phyloP scores from a whole-genome alignment of 2,329 filamentous ascomycete genomes.

The Claviceps capensis region DNA sequence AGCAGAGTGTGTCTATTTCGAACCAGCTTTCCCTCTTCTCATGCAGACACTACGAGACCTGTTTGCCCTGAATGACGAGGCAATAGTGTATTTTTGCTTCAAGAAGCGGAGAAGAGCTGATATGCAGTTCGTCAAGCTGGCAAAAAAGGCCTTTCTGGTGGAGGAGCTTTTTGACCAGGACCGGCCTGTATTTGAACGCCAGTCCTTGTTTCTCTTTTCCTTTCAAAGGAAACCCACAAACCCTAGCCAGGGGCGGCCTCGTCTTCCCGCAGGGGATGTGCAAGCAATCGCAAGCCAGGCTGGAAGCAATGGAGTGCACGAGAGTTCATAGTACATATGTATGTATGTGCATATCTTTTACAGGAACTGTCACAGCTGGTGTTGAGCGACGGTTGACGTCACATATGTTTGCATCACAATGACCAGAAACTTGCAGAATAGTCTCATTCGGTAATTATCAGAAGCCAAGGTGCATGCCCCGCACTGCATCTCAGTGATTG shows the following conservation, averaged over 20 bases:
- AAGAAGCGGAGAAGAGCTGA: constrained; percentile 81
- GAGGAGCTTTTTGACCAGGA: constrained; percentile 50
- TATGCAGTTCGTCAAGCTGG: constrained; percentile 59
- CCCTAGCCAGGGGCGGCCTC: background rate
- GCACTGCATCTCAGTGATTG: too few relatives aligned
- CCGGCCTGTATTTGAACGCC: constrained; percentile 39
- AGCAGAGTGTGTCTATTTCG: constrained; percentile 94
- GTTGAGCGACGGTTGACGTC: background rate
- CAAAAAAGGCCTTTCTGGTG: constrained; percentile 51
- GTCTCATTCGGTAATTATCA: too few relatives aligned
- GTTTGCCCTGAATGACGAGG: constrained; percentile 54
- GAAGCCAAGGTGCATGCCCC: too few relatives aligned
- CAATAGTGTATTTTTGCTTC: constrained; percentile 71
- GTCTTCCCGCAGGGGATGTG: background rate
- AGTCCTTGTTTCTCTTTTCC: constrained; percentile 47
- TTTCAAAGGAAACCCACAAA: constrained; percentile 25
- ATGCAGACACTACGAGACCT: constrained; percentile 65
- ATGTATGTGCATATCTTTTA: too few relatives aligned
- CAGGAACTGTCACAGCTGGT: background rate
- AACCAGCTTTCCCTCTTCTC: constrained; percentile 83
- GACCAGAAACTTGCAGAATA: too few relatives aligned
- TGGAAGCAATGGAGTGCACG: background rate
- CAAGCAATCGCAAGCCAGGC: background rate
- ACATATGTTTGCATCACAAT: background rate
- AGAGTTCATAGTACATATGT: background rate